phyloP scores from a whole-genome alignment of 1,284 basidiomycete genomes.

The Naganishia sp. region DNA sequence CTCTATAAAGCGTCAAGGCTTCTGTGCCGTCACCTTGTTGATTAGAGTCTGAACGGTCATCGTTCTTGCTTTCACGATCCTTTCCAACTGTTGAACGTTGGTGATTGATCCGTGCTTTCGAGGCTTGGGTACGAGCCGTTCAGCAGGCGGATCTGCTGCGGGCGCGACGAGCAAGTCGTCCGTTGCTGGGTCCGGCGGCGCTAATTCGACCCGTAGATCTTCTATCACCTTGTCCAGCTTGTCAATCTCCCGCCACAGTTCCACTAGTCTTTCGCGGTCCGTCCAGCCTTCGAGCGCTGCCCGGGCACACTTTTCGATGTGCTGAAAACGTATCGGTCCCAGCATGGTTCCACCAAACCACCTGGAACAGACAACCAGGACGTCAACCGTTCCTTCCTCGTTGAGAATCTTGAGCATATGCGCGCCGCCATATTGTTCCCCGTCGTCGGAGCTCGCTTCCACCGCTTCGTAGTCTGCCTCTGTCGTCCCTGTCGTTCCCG shows the following conservation, averaged over 20 bases:
- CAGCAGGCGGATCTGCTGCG: background rate
- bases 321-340: conserved; percentile 30
- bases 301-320: conserved; percentile 31
- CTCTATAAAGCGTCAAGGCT: background rate
- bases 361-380: conserved; percentile 31
- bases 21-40: conserved; percentile 27
- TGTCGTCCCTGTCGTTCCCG: conserved; percentile 11
- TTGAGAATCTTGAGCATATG: conserved; percentile 27
- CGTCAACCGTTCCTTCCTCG: conserved; percentile 33
- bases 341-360: conserved; percentile 35
- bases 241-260: conserved; percentile 25
- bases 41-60: conserved; percentile 29
- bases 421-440: conserved; percentile 31
- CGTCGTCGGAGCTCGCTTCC: conserved; percentile 29
- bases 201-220: conserved; percentile 28
- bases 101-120: conserved; percentile 19
- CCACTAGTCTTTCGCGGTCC: conserved; percentile 22
- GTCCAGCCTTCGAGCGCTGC: conserved; percentile 25
- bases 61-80: conserved; percentile 29
- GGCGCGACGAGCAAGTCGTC: too few relatives aligned
- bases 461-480: conserved; percentile 29
- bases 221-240: conserved; percentile 31
- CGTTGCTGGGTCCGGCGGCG: background rate
- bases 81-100: conserved; percentile 27
- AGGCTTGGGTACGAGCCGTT: background rate